Percentiles rank a stretch among this genome's conserved stretches.
These are phyloP conservation scores for Ogataea angusta DNA, from an alignment of 805 yeast species.

Conservation along the genomic window DNA sequence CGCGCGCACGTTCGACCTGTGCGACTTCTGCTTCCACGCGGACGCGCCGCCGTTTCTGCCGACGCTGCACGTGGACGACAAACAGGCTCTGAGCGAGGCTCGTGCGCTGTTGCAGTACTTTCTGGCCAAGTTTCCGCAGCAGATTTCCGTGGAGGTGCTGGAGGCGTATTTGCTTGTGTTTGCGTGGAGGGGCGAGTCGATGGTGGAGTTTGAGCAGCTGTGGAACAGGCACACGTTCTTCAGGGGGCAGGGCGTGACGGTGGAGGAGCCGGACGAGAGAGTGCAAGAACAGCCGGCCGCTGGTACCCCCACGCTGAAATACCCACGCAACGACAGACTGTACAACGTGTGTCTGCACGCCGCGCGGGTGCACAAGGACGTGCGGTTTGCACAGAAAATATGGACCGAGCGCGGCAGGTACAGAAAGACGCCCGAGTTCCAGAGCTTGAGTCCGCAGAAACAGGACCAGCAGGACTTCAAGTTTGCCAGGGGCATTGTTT, in stretches of 20 bases:
- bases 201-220: conserved; percentile 36
- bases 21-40: conserved; percentile 30
- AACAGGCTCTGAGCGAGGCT: conserved; percentile 64
- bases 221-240: conserved; percentile 37
- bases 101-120: conserved; percentile 70
- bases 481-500: conserved; percentile 73
- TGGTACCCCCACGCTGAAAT: conserved; percentile 20
- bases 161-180: conserved; percentile 52
- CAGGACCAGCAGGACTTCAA: conserved; percentile 53
- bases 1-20: conserved; percentile 31
- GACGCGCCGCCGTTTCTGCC: conserved; percentile 73
- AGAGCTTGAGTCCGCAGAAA: conserved; percentile 30
- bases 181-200: conserved; percentile 31
- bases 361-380: conserved; percentile 52
- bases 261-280: conserved; percentile 20
- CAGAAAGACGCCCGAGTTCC: conserved; percentile 55
- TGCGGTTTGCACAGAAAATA: conserved; percentile 56
- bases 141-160: conserved; percentile 41
- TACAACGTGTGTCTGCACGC: conserved; percentile 67
- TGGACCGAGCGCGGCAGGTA: conserved; percentile 81
- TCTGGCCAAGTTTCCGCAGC: conserved; percentile 40
- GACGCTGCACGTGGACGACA: conserved; percentile 33
- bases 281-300: conserved; percentile 17
- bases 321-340: conserved; percentile 44
- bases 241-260: conserved; percentile 23